These are phyloP conservation scores for Hippophae tibetana DNA, from an alignment of 306 rosid species.

Conservation along the genomic window DNA sequence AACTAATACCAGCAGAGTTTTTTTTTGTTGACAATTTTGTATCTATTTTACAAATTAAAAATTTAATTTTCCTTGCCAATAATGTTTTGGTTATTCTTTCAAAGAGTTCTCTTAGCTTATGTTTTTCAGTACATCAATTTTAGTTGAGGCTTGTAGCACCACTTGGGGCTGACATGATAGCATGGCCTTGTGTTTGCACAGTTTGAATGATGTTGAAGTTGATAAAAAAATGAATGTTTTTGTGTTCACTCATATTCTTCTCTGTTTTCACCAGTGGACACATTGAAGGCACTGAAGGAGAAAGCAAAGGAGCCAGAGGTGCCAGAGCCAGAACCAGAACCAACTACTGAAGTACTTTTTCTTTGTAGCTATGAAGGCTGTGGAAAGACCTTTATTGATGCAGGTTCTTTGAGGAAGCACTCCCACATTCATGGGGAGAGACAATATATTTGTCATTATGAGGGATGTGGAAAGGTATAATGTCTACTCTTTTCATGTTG, in stretches of 20 bases:
- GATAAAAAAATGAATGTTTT: neutral
- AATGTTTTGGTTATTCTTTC: no score
- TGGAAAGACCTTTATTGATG: conserved; percentile 94
- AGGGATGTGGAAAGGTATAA: conserved; percentile 92
- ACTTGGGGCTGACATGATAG: no score
- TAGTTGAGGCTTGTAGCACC: no score
- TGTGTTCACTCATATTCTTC: conserved; percentile 8
- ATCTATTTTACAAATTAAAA: no score
- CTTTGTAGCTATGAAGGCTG: conserved; percentile 94
- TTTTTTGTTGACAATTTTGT: no score
- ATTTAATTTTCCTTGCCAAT: no score
- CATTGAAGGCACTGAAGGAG: conserved; percentile 58
- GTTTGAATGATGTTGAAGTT: neutral
- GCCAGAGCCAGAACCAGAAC: conserved; percentile 92
- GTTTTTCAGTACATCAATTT: no score
- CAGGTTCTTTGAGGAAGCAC: conserved; percentile 96
- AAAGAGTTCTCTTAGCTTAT: no score
- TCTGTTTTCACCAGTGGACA: conserved; percentile 44
- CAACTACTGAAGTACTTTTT: conserved; percentile 95
- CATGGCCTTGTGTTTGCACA: no score
- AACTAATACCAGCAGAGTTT: no score
- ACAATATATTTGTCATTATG: conserved; percentile 74
- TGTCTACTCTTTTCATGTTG: neutral
- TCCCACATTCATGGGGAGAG: conserved; percentile 97
- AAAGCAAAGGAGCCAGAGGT: conserved; percentile 51